Conservation (phyloP, 2,329 filamentous ascomycete species). For the Onygenales sp. region DNA sequence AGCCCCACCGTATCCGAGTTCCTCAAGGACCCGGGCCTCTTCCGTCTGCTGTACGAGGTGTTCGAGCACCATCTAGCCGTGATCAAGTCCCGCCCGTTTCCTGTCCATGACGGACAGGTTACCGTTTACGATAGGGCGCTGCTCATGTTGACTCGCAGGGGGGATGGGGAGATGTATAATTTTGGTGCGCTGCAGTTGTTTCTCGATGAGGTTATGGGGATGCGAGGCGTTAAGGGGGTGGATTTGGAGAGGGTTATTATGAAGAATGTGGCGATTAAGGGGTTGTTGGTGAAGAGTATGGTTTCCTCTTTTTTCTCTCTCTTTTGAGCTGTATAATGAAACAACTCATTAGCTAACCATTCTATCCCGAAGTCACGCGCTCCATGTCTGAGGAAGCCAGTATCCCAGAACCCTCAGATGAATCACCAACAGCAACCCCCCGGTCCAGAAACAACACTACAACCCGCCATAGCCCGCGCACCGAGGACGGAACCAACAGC, state of each 20-base stretch:
- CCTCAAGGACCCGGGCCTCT: conserved; percentile 15
- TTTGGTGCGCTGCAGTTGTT: conserved; percentile 28
- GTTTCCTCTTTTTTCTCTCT: background rate
- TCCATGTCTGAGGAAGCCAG: background rate
- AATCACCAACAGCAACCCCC: background rate
- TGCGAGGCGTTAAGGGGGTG: conserved; percentile 10
- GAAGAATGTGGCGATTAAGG: conserved; percentile 19
- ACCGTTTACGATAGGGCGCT: conserved; percentile 34
- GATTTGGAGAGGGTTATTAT: conserved; percentile 18
- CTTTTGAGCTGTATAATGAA: background rate
- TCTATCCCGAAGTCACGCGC: background rate
- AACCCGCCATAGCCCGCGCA: background rate
- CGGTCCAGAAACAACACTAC: background rate
- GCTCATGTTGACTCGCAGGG: conserved; percentile 24
- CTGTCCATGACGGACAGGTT: conserved; percentile 26
- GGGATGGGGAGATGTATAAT: conserved; percentile 18
- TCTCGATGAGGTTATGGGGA: conserved; percentile 29
- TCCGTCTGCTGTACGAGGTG: conserved; percentile 21
- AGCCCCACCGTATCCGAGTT: conserved; percentile 22
- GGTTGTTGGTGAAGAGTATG: conserved; percentile 18
- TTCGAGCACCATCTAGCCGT: conserved; percentile 26
- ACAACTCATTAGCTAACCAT: background rate
- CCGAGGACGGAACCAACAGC: background rate
- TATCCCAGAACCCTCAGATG: too few species aligned
- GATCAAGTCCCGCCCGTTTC: conserved; percentile 26